Percentiles rank a stretch among this genome's conserved stretches.
Evolutionary conservation across 176 grass and related monocot species (phyloP).

Genomic region (Raddia distichophylla): DNA sequence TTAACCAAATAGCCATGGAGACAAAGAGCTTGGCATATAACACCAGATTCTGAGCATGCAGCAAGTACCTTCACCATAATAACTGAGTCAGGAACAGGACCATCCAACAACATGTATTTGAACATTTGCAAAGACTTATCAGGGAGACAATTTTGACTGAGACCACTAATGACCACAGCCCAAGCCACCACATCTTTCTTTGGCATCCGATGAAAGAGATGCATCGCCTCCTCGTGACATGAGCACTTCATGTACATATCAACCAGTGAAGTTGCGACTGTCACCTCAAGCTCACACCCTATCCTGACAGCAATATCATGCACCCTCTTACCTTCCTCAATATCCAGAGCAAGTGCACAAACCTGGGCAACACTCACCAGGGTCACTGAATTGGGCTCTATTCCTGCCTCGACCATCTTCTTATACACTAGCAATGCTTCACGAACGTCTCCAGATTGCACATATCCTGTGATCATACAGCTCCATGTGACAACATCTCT

Average conservation of each 20-base stretch:
- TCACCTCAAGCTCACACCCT: conserved; percentile 56
- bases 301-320: conserved; percentile 46
- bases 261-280: conserved; percentile 66
- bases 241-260: conserved; percentile 88
- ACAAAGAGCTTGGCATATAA: conserved; percentile 48
- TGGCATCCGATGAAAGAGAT: conserved; percentile 55
- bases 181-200: conserved; percentile 74
- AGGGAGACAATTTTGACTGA: conserved; percentile 56
- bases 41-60: conserved; percentile 53
- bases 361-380: conserved; percentile 61
- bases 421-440: conserved; percentile 55
- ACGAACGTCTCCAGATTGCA: conserved; percentile 35
- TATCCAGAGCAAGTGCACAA: conserved; percentile 52
- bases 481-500: conserved; percentile 73
- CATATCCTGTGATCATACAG: conserved; percentile 63
- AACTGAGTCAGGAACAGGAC: conserved; percentile 52
- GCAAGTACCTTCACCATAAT: conserved; percentile 63
- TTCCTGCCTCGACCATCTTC: conserved; percentile 51
- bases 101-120: conserved; percentile 53
- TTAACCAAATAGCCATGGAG: conserved; percentile 66
- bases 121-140: conserved; percentile 49
- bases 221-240: conserved; percentile 46
- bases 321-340: conserved; percentile 53
- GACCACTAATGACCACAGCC: conserved; percentile 60
- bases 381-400: conserved; percentile 56